Evolutionary conservation across 2,329 filamentous ascomycete species (phyloP).

Genomic region (Rutstroemia sp.): DNA sequence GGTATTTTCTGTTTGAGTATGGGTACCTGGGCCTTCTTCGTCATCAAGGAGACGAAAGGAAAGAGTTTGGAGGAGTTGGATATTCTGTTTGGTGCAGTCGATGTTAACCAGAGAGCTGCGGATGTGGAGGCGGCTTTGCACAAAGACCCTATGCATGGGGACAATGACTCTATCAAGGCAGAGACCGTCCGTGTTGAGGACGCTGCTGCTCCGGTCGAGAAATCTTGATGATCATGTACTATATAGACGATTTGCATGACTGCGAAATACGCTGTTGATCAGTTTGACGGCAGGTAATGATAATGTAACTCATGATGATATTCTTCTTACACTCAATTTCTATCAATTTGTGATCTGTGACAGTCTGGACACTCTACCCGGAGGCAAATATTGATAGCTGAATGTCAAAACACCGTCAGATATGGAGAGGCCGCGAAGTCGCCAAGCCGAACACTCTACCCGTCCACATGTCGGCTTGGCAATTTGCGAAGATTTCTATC

Average conservation of each 20-base stretch:
- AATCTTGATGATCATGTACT: not conserved
- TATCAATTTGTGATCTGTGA: not conserved
- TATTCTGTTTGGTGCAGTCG: conserved; percentile 17
- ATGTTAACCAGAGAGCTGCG: conserved; percentile 5
- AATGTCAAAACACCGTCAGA: too few species aligned
- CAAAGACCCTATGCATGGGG: conserved; percentile 7
- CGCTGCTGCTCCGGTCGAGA: not conserved
- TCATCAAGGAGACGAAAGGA: conserved; percentile 62
- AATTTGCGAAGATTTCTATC: too few species aligned
- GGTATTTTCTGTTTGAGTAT: conserved; percentile 38
- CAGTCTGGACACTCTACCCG: not conserved
- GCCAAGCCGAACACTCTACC: too few species aligned
- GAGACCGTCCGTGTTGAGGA: not conserved
- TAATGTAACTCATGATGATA: not conserved
- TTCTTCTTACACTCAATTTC: not conserved
- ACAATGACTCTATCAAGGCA: not conserved
- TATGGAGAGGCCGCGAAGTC: too few species aligned
- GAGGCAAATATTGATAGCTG: too few species aligned
- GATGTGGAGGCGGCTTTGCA: conserved; percentile 13
- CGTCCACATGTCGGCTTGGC: too few species aligned
- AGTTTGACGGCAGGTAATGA: not conserved
- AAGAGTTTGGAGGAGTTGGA: conserved; percentile 53
- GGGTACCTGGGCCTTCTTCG: conserved; percentile 38
- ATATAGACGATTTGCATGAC: not conserved
- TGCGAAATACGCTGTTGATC: not conserved